phyloP scores from a whole-genome alignment of 176 grass and related monocot species.

The Oryza meyeriana region DNA sequence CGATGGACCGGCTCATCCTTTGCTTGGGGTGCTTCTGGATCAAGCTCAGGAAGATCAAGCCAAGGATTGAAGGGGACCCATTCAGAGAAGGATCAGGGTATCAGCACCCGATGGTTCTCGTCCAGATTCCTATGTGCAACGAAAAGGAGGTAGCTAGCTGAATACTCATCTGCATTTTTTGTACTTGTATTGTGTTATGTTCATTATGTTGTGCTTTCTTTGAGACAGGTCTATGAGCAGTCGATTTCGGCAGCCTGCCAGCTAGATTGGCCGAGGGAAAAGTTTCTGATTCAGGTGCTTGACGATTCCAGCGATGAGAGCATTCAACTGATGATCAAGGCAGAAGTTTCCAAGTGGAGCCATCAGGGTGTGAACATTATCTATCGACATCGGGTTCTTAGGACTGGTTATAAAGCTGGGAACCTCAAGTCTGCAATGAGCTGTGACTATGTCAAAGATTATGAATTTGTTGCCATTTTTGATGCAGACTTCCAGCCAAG shows the following conservation, averaged over 20 bases:
- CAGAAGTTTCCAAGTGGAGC: constrained; percentile 69
- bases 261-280: constrained; percentile 72
- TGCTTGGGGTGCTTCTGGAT: constrained; percentile 85
- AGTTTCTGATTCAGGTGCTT: constrained; percentile 77
- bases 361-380: constrained; percentile 64
- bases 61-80: constrained; percentile 45
- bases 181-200: not conserved
- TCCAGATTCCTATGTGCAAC: constrained; percentile 86
- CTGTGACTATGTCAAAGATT: constrained; percentile 77
- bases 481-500: constrained; percentile 82
- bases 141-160: constrained; percentile 64
- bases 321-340: constrained; percentile 56
- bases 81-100: constrained; percentile 54
- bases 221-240: constrained; percentile 64
- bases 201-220: not conserved
- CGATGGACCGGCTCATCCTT: constrained; percentile 54
- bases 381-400: constrained; percentile 62
- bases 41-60: constrained; percentile 70
- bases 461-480: constrained; percentile 81
- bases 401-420: constrained; percentile 79
- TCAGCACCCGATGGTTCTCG: constrained; percentile 69
- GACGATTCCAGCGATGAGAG: constrained; percentile 71
- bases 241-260: constrained; percentile 62
- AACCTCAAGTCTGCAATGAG: constrained; percentile 85
- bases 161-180: constrained; percentile 16